Evolutionary conservation across 768 basidiomycete genomes (phyloP).

Genomic region (Xerocomellus amylosporus): DNA sequence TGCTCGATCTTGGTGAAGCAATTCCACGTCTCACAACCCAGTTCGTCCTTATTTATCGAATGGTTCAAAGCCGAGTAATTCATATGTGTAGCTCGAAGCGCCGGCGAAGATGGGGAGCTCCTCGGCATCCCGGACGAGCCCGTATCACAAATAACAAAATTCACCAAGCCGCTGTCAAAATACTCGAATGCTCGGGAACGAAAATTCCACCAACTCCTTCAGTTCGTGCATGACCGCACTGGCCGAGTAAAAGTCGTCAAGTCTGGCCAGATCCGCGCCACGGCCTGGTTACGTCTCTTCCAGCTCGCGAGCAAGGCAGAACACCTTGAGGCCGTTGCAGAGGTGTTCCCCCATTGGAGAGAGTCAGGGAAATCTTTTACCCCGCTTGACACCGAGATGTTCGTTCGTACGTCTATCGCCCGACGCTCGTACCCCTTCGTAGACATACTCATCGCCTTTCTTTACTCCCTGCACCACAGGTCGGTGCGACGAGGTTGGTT

Average conservation of each 20-base stretch:
- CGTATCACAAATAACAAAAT: neutral
- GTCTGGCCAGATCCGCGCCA: conserved; percentile 39
- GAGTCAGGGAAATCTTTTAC: conserved; percentile 42
- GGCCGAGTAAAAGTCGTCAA: conserved; percentile 29
- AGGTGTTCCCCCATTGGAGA: conserved; percentile 50
- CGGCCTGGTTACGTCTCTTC: conserved; percentile 51
- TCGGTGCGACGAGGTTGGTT: conserved; percentile 58
- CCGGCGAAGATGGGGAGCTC: conserved; percentile 9
- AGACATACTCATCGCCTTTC: neutral
- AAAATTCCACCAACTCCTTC: conserved; percentile 21
- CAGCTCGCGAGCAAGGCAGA: conserved; percentile 48
- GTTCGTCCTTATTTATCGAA: conserved; percentile 18
- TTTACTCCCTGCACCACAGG: conserved; percentile 35
- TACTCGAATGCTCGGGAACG: conserved; percentile 14
- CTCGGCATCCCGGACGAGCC: conserved; percentile 7
- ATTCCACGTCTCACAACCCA: conserved; percentile 20
- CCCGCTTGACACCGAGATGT: conserved; percentile 41
- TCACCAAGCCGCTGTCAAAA: neutral
- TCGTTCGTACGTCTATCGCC: conserved; percentile 49
- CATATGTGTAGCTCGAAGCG: conserved; percentile 13
- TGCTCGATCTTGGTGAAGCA: conserved; percentile 5
- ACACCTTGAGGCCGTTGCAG: conserved; percentile 46
- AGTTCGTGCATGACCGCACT: conserved; percentile 30
- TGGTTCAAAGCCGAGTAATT: neutral
- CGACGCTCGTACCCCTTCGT: neutral